These are phyloP conservation scores for Ananas comosus DNA, from an alignment of 176 grass and related monocot genomes.

Conservation along the genomic window DNA sequence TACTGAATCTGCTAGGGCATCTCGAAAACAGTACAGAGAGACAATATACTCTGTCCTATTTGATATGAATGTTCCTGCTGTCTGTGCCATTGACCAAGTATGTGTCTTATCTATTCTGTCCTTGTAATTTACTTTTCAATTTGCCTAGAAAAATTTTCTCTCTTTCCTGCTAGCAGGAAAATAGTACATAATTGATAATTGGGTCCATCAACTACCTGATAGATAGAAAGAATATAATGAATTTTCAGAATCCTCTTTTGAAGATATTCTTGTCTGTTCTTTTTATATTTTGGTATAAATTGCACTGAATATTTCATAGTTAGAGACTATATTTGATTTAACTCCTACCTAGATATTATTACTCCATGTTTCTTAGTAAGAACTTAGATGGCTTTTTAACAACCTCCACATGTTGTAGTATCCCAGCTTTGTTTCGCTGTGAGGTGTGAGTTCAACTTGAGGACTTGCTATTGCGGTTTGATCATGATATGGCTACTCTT, in stretches of 20 bases:
- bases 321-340: neutral
- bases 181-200: neutral
- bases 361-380: neutral
- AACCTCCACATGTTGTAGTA: too few species aligned
- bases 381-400: too few species aligned
- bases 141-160: neutral
- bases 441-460: too few species aligned
- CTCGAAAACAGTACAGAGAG: conserved; percentile 73
- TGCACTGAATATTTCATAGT: neutral
- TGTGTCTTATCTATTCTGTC: conserved; percentile 3
- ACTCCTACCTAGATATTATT: neutral
- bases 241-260: neutral
- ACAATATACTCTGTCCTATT: conserved; percentile 76
- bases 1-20: conserved; percentile 83
- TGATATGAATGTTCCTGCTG: conserved; percentile 90
- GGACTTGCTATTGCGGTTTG: too few species aligned
- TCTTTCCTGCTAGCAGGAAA: neutral
- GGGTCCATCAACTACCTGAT: neutral
- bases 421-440: too few species aligned
- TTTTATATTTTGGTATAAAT: neutral
- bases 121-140: neutral
- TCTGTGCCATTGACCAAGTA: conserved; percentile 88
- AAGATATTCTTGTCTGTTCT: neutral
- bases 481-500: too few species aligned
- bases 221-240: neutral